phyloP scores from a whole-genome alignment of 225 moss, liverwort and hornwort genomes.

The Climacium dendroides region DNA sequence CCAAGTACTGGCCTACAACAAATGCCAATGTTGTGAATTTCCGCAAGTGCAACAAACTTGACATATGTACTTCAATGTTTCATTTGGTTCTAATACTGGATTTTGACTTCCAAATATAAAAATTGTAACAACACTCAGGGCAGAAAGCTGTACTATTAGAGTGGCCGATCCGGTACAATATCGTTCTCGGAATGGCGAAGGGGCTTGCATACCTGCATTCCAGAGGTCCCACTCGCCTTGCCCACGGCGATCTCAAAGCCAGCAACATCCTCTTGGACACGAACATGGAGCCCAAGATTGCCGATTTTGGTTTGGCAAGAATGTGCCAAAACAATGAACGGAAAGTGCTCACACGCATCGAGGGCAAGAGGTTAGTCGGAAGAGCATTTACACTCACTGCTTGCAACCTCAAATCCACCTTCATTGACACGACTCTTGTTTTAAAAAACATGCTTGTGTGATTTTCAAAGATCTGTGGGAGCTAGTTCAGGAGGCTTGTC shows the following conservation, averaged over 20 bases:
- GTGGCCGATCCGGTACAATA: conserved; percentile 41
- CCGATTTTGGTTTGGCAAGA: conserved; percentile 37
- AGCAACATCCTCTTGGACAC: conserved; percentile 33
- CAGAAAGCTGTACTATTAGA: conserved; percentile 8
- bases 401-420: not conserved
- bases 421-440: not conserved
- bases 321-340: conserved; percentile 37
- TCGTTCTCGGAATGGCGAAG: conserved; percentile 29
- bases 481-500: not conserved
- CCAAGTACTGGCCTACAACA: not conserved
- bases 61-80: not conserved
- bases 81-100: not conserved
- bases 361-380: conserved; percentile 29
- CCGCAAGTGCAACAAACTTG: not conserved
- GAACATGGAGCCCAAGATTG: conserved; percentile 41
- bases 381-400: not conserved
- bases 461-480: not conserved
- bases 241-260: conserved; percentile 42
- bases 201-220: conserved; percentile 33
- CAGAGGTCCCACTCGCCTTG: conserved; percentile 21
- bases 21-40: not conserved
- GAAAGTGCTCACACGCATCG: conserved; percentile 42
- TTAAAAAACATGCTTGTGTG: not conserved
- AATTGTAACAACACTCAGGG: not conserved
- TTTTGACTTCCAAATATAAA: not conserved